A percentile compares a stretch with the other conserved stretches of the same genome.
These are phyloP conservation scores for Pelargonium myrrhifolium DNA, from an alignment of 441 rosid genomes.

Conservation along the genomic window DNA sequence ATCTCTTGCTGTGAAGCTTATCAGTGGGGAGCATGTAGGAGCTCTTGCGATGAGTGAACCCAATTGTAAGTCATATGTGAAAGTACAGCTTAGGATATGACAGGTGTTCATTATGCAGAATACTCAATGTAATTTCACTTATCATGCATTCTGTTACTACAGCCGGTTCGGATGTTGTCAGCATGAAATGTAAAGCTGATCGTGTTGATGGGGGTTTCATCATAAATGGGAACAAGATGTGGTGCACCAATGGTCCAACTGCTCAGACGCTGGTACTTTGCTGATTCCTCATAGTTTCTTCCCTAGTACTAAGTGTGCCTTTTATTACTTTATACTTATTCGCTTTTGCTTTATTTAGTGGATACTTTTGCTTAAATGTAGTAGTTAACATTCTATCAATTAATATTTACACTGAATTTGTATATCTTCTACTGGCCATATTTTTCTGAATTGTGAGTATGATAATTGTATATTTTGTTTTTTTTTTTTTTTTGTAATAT, in stretches of 20 bases:
- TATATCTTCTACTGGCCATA: not conserved
- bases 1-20: slow-evolving; percentile 54
- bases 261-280: slow-evolving; percentile 81
- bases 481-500: no score
- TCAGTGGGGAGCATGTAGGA: slow-evolving; percentile 94
- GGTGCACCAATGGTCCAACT: slow-evolving; percentile 97
- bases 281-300: not conserved
- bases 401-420: not conserved
- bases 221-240: slow-evolving; percentile 90
- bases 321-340: not conserved
- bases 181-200: slow-evolving; percentile 96
- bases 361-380: not conserved
- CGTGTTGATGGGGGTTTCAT: slow-evolving; percentile 77
- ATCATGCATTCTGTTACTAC: slow-evolving; percentile 17
- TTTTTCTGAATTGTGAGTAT: not conserved
- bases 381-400: not conserved
- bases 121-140: slow-evolving; percentile 13
- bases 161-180: slow-evolving; percentile 96
- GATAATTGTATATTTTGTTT: no score
- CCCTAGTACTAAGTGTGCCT: not conserved
- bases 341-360: not conserved
- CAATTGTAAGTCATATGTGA: slow-evolving; percentile 47
- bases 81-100: not conserved
- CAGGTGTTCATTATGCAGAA: not conserved
- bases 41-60: slow-evolving; percentile 99